phyloP scores from a whole-genome alignment of 2,329 filamentous ascomycete species.

The Talaromyces sp. region DNA sequence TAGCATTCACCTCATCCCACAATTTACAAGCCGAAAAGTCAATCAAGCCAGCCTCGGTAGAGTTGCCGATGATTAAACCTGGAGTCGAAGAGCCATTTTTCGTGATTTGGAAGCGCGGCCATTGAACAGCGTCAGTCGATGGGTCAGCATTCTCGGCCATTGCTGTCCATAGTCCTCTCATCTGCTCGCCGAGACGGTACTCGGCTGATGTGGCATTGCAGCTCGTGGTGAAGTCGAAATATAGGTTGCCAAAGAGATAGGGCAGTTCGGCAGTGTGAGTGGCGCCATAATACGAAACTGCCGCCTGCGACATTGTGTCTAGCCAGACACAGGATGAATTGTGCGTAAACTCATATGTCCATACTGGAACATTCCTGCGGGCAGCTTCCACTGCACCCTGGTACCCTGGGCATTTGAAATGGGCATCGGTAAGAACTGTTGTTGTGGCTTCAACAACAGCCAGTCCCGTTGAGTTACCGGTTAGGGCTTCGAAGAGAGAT shows the following conservation, averaged over 20 bases:
- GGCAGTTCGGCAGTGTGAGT: conserved; percentile 12
- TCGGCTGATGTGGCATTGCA: conserved; percentile 11
- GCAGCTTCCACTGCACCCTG: conserved; percentile 7
- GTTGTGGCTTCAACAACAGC: conserved; percentile 15
- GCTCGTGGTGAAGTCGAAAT: background rate
- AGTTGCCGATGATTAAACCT: conserved; percentile 15
- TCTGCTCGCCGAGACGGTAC: conserved; percentile 13
- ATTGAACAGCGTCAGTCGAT: conserved; percentile 5
- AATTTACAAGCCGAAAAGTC: conserved; percentile 15
- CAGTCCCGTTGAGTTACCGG: background rate
- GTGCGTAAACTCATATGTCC: conserved; percentile 19
- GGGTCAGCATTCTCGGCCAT: conserved; percentile 19
- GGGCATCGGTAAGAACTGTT: conserved; percentile 1
- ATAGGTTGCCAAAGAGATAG: conserved; percentile 13
- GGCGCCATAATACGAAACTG: conserved; percentile 6
- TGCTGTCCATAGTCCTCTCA: conserved; percentile 17
- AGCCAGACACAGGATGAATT: conserved; percentile 19
- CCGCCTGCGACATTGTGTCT: background rate
- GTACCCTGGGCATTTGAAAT: conserved; percentile 16
- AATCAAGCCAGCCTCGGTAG: conserved; percentile 9
- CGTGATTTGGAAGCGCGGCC: conserved; percentile 12
- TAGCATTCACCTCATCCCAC: conserved; percentile 14
- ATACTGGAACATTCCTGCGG: conserved; percentile 14
- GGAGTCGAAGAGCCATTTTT: conserved; percentile 8
- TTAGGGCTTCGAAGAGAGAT: conserved; percentile 6